Percentiles rank a stretch among this genome's conserved stretches.
phyloP scores from a whole-genome alignment of 2,329 filamentous ascomycete species.

The Apiospora rasikravindrae region DNA sequence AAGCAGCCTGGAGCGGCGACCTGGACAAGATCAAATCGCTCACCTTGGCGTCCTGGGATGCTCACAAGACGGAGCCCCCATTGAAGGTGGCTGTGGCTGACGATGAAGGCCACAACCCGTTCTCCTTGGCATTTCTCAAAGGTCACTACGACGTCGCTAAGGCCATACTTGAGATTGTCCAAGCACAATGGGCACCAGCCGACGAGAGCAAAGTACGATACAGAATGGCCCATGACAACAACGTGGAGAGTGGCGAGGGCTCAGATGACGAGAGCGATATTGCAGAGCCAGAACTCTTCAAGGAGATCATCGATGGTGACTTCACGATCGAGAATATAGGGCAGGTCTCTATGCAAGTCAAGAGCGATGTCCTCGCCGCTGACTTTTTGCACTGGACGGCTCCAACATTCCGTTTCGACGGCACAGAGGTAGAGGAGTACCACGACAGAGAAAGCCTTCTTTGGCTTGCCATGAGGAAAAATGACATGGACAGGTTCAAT shows the following conservation, averaged over 20 bases:
- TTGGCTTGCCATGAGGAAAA: conserved; percentile 52
- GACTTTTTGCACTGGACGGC: conserved; percentile 47
- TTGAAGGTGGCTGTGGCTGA: conserved; percentile 69
- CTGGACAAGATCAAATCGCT: conserved; percentile 67
- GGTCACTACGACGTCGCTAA: conserved; percentile 69
- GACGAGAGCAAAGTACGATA: conserved; percentile 59
- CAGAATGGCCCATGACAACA: conserved; percentile 45
- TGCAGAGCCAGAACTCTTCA: conserved; percentile 51
- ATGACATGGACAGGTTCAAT: conserved; percentile 60
- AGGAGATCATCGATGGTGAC: conserved; percentile 65
- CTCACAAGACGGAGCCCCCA: conserved; percentile 58
- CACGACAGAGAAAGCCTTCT: conserved; percentile 39
- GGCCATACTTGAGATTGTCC: conserved; percentile 71
- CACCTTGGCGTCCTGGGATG: conserved; percentile 64
- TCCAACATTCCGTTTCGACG: not conserved
- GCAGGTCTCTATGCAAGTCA: conserved; percentile 70
- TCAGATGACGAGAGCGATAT: conserved; percentile 42
- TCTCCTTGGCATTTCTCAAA: conserved; percentile 70
- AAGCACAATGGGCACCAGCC: conserved; percentile 68
- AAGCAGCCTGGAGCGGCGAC: conserved; percentile 77
- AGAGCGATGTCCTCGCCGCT: conserved; percentile 64
- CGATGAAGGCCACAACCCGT: conserved; percentile 57
- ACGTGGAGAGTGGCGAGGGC: conserved; percentile 44
- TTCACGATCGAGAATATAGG: conserved; percentile 81
- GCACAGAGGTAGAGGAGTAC: not conserved